Percentiles rank a stretch among this genome's conserved stretches.
Conservation (phyloP, 352 stramenopile species). For the Phytophthora rubi region DNA sequence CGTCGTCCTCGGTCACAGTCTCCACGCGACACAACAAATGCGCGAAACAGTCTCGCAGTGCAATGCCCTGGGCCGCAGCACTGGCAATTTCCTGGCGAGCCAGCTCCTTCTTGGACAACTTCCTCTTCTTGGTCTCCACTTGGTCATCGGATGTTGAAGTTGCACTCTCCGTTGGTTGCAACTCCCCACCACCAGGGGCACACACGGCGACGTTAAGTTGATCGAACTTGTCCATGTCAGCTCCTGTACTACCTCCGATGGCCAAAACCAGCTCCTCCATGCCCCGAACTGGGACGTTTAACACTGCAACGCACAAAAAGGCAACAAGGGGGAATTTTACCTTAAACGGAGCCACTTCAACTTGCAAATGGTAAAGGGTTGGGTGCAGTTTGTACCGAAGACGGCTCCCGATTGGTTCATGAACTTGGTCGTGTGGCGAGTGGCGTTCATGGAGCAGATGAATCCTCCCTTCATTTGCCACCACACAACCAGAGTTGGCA, state of each 20-base stretch:
- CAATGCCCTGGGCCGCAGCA: constrained; percentile 44
- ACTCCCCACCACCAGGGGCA: constrained; percentile 42
- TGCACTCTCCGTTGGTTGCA: background rate
- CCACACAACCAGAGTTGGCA: background rate
- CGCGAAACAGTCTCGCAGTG: constrained; percentile 61
- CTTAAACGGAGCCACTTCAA: constrained; percentile 10
- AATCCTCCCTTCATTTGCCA: constrained; percentile 60
- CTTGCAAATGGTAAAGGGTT: constrained; percentile 1
- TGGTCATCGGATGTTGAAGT: constrained; percentile 4
- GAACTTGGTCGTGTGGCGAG: constrained; percentile 68
- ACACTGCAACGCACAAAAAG: constrained; percentile 44
- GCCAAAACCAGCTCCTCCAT: constrained; percentile 83
- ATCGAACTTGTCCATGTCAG: constrained; percentile 67
- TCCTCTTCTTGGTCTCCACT: constrained; percentile 41
- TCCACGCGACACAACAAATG: constrained; percentile 77
- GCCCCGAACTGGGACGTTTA: constrained; percentile 74
- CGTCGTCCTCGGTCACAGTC: constrained; percentile 66
- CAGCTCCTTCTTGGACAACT: constrained; percentile 73
- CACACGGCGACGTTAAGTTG: constrained; percentile 56
- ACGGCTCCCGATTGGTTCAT: constrained; percentile 51
- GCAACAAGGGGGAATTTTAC: constrained; percentile 2
- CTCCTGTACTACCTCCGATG: constrained; percentile 69
- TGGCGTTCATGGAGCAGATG: constrained; percentile 82
- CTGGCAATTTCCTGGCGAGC: constrained; percentile 37
- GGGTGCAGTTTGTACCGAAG: constrained; percentile 55